A percentile compares a stretch with the other conserved stretches of the same genome.
These are phyloP conservation scores for Adansonia madagascariensis DNA, from an alignment of 441 rosid species.

Conservation along the genomic window DNA sequence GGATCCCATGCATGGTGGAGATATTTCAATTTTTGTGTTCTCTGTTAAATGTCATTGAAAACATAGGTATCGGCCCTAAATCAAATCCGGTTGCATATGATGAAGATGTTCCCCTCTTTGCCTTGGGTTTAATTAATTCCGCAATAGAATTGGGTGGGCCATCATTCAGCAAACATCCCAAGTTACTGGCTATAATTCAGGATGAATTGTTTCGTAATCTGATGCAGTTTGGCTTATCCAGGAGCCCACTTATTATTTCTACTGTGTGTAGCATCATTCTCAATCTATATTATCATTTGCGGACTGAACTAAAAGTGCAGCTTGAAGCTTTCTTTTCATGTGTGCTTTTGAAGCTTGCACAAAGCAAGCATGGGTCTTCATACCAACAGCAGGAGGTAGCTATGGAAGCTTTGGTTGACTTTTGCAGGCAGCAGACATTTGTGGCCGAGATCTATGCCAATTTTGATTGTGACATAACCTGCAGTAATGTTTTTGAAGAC, in stretches of 20 bases:
- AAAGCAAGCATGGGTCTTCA: slow-evolving; percentile 76
- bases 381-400: slow-evolving; percentile 95
- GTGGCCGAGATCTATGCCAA: slow-evolving; percentile 87
- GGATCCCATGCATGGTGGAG: slow-evolving; percentile 93
- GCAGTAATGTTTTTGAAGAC: slow-evolving; percentile 85
- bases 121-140: slow-evolving; percentile 88
- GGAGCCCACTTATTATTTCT: slow-evolving; percentile 92
- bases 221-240: slow-evolving; percentile 90
- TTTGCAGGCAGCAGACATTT: slow-evolving; percentile 83
- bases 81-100: slow-evolving; percentile 81
- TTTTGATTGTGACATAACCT: slow-evolving; percentile 90
- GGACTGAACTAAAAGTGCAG: slow-evolving; percentile 80
- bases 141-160: slow-evolving; percentile 87
- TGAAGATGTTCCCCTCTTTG: slow-evolving; percentile 95
- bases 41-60: slow-evolving; percentile 68
- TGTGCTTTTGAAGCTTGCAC: slow-evolving; percentile 84
- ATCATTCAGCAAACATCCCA: slow-evolving; percentile 62
- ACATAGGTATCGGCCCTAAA: slow-evolving; percentile 60
- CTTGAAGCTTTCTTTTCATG: slow-evolving; percentile 92
- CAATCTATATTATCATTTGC: slow-evolving; percentile 80
- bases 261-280: slow-evolving; percentile 85
- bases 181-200: slow-evolving; percentile 68
- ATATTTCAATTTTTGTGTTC: slow-evolving; percentile 87
- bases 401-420: slow-evolving; percentile 91
- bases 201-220: slow-evolving; percentile 80